Conservation (phyloP, 257 asterid species). For the Avicennia marina region DNA sequence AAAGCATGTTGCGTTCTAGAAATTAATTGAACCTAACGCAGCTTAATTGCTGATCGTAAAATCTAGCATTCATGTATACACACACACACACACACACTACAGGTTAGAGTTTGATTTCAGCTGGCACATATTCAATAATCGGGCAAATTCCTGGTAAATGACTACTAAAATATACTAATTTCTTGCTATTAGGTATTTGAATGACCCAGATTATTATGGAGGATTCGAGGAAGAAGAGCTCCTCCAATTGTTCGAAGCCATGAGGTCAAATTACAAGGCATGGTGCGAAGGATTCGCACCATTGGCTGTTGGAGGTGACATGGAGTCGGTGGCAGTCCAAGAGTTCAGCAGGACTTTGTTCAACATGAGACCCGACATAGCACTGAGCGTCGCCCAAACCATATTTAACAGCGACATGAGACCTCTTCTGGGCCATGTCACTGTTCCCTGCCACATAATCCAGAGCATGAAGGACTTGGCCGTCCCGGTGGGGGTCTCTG, state of each 20-base stretch:
- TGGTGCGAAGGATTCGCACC: slow-evolving; percentile 87
- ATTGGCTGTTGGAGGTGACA: slow-evolving; percentile 74
- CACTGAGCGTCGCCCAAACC: slow-evolving; percentile 53
- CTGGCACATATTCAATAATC: too few species aligned
- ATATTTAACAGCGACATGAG: slow-evolving; percentile 60
- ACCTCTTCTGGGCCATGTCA: slow-evolving; percentile 43
- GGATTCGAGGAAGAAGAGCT: slow-evolving; percentile 73
- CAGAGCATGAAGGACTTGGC: slow-evolving; percentile 84
- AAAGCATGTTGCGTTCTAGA: too few species aligned
- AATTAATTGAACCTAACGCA: too few species aligned
- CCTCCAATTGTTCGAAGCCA: slow-evolving; percentile 49
- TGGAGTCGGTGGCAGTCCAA: slow-evolving; percentile 71
- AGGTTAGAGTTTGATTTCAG: too few species aligned
- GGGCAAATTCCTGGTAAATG: too few species aligned
- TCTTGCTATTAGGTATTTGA: slow-evolving; percentile 38
- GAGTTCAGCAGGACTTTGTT: slow-evolving; percentile 84
- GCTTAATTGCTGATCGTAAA: too few species aligned
- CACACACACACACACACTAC: too few species aligned
- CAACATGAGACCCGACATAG: slow-evolving; percentile 89
- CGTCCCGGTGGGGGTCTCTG: slow-evolving; percentile 75
- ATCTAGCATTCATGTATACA: too few species aligned
- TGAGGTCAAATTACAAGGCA: slow-evolving; percentile 65
- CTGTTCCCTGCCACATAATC: slow-evolving; percentile 69
- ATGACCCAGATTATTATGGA: slow-evolving; percentile 70
- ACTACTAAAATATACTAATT: too few species aligned